Base-by-base conservation (phyloP, 1,284 basidiomycete genomes). In the Calocybe gambosa region DNA sequence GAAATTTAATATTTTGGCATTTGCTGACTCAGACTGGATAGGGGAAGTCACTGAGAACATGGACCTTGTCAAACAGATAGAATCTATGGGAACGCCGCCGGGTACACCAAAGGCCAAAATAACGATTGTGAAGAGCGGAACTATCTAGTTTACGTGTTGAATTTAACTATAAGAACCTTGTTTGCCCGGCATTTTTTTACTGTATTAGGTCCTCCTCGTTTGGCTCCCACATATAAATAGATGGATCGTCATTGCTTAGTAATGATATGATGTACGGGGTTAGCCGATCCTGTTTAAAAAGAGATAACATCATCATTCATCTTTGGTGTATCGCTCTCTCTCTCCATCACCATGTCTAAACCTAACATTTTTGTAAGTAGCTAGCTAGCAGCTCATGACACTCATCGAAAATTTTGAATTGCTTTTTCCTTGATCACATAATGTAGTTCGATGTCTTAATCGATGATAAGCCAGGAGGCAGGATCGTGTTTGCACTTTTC, bases 401-500 rank as follows among this genome's bases (percentile, higher is more conserved):
- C 33, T 21, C 35, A 10, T 45, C 26, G 41, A 16, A 9, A 39
- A 20, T 51, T 21, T 38, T 36, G 50, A 48, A 47, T 39, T 29
- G 38, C 25, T 26, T 26, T 26, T 26, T 26, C 10, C 23, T 26
- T 52, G 28, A 53, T 51, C 15, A 21, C 15, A 37, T n/a, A n/a
- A 19, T 49, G 10, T 54, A 86, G 82, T 94, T 96, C 62, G 89
- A 95, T 60, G 80, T 96, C 62, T 58, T 71, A 16, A 84, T 93
- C 62, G 73, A 71, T 58, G 70, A 65, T 45, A 39, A 65, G 12
- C 58, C 70, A 0, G 63, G 73, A 0, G 91, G 89, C 0, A 78
- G 86, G 45, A 85, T 96, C 64, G 77, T 84, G 49, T 92, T 96
- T 73, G 84, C 83, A 65, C 79, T 98, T 25, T 96, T 77, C 60